Base-by-base conservation (phyloP, 169 alveolate species). In the Eimeria acervulina region DNA sequence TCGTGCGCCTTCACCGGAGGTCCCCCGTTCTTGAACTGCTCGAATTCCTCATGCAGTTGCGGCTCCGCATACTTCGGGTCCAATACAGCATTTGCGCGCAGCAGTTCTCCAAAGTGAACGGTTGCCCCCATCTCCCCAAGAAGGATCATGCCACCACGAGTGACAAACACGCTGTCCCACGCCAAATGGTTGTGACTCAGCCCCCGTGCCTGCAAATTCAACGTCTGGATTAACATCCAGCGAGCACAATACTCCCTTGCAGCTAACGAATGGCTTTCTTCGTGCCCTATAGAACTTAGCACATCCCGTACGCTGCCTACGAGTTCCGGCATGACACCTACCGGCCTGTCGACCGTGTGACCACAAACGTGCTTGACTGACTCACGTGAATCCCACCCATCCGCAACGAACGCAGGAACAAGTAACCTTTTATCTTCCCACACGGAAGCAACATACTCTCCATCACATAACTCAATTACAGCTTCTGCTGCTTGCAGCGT, bases 171-270 rank as follows among this genome's bases (percentile, higher is more conserved):
- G 26, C 26, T 78, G 5, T 13, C 13, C 66, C 40, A 44, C 40
- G 12, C 42, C n/a, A 78, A 42, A 28, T 38, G n/a, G 40, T 78
- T 78, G 66, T 78, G 88, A n/a, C 88, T 78, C 28, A 78, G 33
- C 13, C 88, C 88, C 8, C 23, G 36, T 66, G n/a, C 15, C 26
- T 78, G 88, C 6, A 78, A 26, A n/a, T 78, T 2, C 36, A 78
- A 47, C 40, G 66, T 78, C 63, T 78, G 44, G 8, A 78, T 2
- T 42, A 78, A 19, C 12, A 78, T 13, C 66, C 42, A 36, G 36
- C n/a, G 36, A 0, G 88, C 88, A 10, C 5, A 4, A 42, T 78
- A 78, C 0, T 3, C 19, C n/a, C 21, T 78, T 7, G 42, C 88
- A 7, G 6, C 2, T 0, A 0, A 3, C 10, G 88, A 1, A 17